Evolutionary conservation across 1,284 basidiomycete genomes (phyloP), one percentile per base, ranked within the genome.

Genomic region (Cryptococcus sp.): DNA sequence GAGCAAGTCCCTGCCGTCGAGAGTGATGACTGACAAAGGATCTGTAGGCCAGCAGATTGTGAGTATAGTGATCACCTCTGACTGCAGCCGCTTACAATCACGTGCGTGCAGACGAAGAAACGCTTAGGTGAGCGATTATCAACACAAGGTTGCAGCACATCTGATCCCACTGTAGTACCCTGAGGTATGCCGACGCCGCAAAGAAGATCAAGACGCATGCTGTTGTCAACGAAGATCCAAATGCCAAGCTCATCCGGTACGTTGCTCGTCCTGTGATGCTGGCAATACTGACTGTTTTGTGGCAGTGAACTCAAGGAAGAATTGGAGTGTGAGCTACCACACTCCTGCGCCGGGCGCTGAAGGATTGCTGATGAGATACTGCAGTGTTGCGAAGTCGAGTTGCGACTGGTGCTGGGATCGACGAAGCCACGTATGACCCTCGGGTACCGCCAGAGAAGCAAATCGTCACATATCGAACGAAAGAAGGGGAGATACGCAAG

Each of bases 171-270:
- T 17, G 16, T 55, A 72, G 72, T 48, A 78, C 76, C 5, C 57
- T 79, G 58, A 88, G 95, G 3, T 99, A 99, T 79, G 96, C 95
- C 65, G 94, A 98, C 81, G 92, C 84, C 75, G 94, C 95, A 25
- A 99, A 99, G 87, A 96, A 95, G 86, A 99, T 99, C 82, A 96
- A 95, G 87, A 99, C 98, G 80, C 96, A 98, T 82, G 95, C 95
- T 17, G 87, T 98, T 53, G 91, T 99, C 69, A 99, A 99, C 78
- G 95, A 99, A 80, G 95, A 99, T 83, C 94, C 96, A 19, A 99
- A 98, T 73, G 95, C 95, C 73, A 97, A 93, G 81, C 87, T 98
- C 57, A 94, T 98, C 56, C 59, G 72, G 68, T 70, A 53, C 15
- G 68, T 65, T 13, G 2, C 11, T n/a, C 15, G 31, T 15, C 16